These are phyloP conservation scores for Aspergillus sp. DNA, from an alignment of 2,329 filamentous ascomycete genomes.

Conservation along the genomic window DNA sequence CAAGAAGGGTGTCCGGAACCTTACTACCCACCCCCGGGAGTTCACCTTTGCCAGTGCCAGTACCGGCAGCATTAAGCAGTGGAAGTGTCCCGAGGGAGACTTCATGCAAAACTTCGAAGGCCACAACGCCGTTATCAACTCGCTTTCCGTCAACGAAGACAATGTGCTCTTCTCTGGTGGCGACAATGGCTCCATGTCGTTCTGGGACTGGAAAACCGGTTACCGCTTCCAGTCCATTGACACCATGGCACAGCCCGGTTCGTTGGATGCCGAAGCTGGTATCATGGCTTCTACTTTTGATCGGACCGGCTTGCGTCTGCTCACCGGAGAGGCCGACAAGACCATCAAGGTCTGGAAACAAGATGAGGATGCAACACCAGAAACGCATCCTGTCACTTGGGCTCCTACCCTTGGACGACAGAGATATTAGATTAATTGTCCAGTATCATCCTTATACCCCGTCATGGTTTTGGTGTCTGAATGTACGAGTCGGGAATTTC, in stretches of 20 bases:
- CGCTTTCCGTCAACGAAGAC: slow-evolving; percentile 85
- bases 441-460: slow-evolving; percentile 8
- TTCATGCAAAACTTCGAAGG: slow-evolving; percentile 99
- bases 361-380: slow-evolving; percentile 83
- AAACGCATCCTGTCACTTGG: slow-evolving; percentile 91
- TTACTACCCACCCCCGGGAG: slow-evolving; percentile 81
- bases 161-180: slow-evolving; percentile 92
- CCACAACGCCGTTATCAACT: slow-evolving; percentile 95
- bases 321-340: slow-evolving; percentile 95
- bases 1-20: slow-evolving; percentile 89
- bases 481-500: slow-evolving; percentile 8
- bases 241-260: slow-evolving; percentile 89
- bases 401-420: slow-evolving; percentile 72
- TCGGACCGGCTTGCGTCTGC: slow-evolving; percentile 77
- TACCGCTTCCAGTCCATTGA: slow-evolving; percentile 86
- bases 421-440: slow-evolving; percentile 56
- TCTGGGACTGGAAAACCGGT: slow-evolving; percentile 99
- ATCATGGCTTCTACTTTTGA: slow-evolving; percentile 95
- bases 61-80: slow-evolving; percentile 94
- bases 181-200: slow-evolving; percentile 93
- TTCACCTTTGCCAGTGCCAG: slow-evolving; percentile 95
- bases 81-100: slow-evolving; percentile 95
- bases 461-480: slow-evolving; percentile 15
- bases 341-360: slow-evolving; percentile 98
- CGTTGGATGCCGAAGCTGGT: slow-evolving; percentile 87